A percentile compares a stretch with the other conserved stretches of the same genome.
Evolutionary conservation across 768 basidiomycete genomes (phyloP).

Genomic region (Naganishia vishniacii): DNA sequence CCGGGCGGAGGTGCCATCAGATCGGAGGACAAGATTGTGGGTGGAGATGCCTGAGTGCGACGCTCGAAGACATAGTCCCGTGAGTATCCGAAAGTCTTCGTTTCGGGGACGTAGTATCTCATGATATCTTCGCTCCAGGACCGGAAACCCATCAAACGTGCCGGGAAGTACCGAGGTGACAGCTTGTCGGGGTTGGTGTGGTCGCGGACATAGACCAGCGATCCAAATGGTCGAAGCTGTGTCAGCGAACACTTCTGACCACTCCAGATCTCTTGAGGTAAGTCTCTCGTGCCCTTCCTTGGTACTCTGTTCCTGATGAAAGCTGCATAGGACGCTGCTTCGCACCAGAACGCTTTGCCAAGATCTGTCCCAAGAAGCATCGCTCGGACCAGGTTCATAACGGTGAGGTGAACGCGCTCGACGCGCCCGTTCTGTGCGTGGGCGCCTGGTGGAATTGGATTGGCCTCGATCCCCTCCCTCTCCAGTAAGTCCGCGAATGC

Average conservation of each 20-base stretch:
- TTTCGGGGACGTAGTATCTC: background rate
- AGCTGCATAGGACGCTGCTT: conserved; percentile 10
- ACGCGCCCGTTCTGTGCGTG: conserved; percentile 31
- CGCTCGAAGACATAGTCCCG: background rate
- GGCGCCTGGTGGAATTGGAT: conserved; percentile 20
- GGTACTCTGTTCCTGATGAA: conserved; percentile 19
- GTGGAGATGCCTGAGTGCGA: no score
- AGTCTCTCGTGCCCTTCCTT: background rate
- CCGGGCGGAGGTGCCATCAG: background rate
- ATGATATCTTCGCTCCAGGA: background rate
- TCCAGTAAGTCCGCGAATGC: conserved; percentile 3
- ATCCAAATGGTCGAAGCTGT: conserved; percentile 16
- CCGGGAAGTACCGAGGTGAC: background rate
- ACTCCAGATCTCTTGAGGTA: background rate
- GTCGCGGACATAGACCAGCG: background rate
- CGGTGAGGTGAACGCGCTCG: conserved; percentile 28
- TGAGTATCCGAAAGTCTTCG: background rate
- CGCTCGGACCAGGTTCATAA: conserved; percentile 25
- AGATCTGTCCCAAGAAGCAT: conserved; percentile 19
- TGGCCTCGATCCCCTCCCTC: conserved; percentile 2
- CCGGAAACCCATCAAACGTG: conserved; percentile 1
- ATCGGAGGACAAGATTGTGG: no score
- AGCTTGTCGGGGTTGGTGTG: conserved; percentile 9
- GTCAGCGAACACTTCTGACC: background rate
- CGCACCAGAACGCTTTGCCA: background rate